Conservation (phyloP, 495 filamentous ascomycete species). For the Tuber melanosporum region DNA sequence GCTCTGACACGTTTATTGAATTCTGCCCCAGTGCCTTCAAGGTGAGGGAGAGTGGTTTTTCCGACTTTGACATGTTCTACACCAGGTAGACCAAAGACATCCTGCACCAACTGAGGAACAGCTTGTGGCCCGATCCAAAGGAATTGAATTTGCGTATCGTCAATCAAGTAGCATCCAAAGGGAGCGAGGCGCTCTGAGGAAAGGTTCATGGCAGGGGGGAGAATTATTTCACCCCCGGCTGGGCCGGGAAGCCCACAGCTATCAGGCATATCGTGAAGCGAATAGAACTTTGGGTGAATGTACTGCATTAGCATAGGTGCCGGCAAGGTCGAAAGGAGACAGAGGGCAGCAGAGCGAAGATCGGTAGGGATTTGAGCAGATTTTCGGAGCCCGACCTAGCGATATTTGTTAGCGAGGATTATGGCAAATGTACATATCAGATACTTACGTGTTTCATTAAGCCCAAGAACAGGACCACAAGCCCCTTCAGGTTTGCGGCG, state of each 20-base stretch:
- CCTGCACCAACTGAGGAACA: conserved; percentile 76
- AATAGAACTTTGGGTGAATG: conserved; percentile 91
- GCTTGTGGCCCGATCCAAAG: conserved; percentile 92
- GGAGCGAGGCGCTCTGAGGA: conserved; percentile 80
- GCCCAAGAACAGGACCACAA: conserved; percentile 85
- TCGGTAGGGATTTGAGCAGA: conserved; percentile 95
- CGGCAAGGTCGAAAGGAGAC: conserved; percentile 84
- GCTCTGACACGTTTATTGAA: conserved; percentile 91
- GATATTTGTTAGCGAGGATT: conserved; percentile 2
- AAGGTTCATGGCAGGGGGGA: conserved; percentile 79
- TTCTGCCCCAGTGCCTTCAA: conserved; percentile 65
- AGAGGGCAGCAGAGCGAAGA: conserved; percentile 87
- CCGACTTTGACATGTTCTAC: conserved; percentile 78
- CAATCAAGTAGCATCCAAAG: conserved; percentile 94
- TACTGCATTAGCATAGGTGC: conserved; percentile 90
- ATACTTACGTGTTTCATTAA: conserved; percentile 82
- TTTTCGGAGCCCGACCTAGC: conserved; percentile 80
- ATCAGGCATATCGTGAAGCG: conserved; percentile 97
- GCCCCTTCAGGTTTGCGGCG: conserved; percentile 77
- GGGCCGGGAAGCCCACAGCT: conserved; percentile 77
- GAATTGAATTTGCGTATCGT: conserved; percentile 96
- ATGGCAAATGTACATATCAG: not conserved
- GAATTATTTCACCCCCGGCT: conserved; percentile 74
- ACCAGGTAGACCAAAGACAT: conserved; percentile 83
- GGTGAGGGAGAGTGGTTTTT: conserved; percentile 73